Conservation (phyloP, 257 asterid species). For the Solanum etuberosum region DNA sequence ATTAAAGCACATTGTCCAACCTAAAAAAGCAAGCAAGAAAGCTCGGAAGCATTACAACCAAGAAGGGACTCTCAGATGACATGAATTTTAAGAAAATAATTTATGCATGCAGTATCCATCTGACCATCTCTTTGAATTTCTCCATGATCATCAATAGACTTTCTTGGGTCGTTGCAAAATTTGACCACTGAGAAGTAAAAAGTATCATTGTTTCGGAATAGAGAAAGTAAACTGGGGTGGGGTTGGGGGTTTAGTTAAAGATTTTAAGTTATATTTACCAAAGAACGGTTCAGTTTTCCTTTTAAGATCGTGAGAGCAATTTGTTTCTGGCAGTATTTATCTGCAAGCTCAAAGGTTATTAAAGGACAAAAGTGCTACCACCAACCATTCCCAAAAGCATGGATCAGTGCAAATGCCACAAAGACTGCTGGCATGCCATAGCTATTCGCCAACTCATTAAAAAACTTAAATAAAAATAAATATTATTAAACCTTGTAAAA, state of each 20-base stretch:
- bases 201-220: not conserved
- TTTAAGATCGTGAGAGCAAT: not conserved
- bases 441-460: not conserved
- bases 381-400: not conserved
- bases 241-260: not conserved
- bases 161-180: not conserved
- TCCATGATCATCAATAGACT: not conserved
- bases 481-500: not conserved
- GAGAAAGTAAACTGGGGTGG: not conserved
- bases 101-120: not conserved
- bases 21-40: not conserved
- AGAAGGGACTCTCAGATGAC: not conserved
- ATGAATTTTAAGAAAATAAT: not conserved
- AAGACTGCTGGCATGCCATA: not conserved
- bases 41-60: not conserved
- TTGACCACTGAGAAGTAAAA: not conserved
- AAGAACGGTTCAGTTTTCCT: not conserved
- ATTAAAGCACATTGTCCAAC: not conserved
- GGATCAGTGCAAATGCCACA: not conserved
- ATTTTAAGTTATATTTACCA: not conserved
- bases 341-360: not conserved
- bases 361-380: not conserved
- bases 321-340: not conserved
- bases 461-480: not conserved
- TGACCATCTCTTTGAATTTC: not conserved